These are phyloP conservation scores for Hordeum marinum DNA, from an alignment of 176 grass and related monocot species.

Conservation along the genomic window DNA sequence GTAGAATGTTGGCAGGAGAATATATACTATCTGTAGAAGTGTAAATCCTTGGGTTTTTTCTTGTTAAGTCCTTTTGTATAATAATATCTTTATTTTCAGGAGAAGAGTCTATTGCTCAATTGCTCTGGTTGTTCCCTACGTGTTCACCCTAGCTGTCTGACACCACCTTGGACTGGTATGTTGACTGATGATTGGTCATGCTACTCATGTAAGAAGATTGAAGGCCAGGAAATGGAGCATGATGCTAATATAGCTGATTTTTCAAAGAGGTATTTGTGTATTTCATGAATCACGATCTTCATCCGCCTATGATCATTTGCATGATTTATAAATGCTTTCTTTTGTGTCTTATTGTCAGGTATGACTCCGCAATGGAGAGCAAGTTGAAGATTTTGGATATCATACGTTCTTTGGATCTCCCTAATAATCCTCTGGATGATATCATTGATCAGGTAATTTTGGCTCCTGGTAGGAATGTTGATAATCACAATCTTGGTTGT, in stretches of 20 bases:
- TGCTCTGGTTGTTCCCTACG: slow-evolving; percentile 89
- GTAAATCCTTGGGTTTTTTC: neutral
- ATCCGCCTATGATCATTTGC: slow-evolving; percentile 15
- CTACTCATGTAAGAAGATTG: slow-evolving; percentile 73
- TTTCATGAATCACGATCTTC: slow-evolving; percentile 9
- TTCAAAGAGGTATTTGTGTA: slow-evolving; percentile 61
- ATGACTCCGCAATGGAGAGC: slow-evolving; percentile 60
- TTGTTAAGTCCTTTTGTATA: slow-evolving; percentile 14
- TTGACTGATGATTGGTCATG: slow-evolving; percentile 92
- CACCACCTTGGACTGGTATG: slow-evolving; percentile 85
- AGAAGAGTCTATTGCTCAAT: slow-evolving; percentile 78
- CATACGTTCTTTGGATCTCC: slow-evolving; percentile 89
- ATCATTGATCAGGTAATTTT: slow-evolving; percentile 95
- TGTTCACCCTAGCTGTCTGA: slow-evolving; percentile 84
- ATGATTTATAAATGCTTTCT: slow-evolving; percentile 26
- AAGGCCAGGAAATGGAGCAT: slow-evolving; percentile 65
- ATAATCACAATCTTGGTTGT: neutral
- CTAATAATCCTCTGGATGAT: slow-evolving; percentile 98
- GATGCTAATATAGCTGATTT: slow-evolving; percentile 79
- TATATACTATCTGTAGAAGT: neutral
- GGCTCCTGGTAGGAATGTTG: neutral
- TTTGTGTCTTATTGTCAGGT: slow-evolving; percentile 51
- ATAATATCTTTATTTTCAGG: slow-evolving; percentile 44
- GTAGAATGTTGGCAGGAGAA: slow-evolving; percentile 19
- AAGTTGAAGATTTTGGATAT: slow-evolving; percentile 78